Evolutionary conservation across 805 yeast genomes (phyloP).

Genomic region (Soucietia sequanensis): DNA sequence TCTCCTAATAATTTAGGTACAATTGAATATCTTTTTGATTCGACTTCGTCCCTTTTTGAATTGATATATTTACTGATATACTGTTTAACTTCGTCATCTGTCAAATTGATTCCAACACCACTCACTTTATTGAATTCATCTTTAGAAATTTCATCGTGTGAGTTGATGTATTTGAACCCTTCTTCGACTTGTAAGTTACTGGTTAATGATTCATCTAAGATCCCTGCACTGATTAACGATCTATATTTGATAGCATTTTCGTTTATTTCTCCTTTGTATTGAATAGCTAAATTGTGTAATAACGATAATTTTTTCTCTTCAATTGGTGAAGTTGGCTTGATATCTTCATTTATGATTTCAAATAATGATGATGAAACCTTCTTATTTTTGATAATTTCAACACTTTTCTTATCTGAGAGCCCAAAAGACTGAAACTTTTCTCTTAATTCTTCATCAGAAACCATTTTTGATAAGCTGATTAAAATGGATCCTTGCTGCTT

Average conservation of each 20-base stretch:
- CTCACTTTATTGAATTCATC: conserved; percentile 56
- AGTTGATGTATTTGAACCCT: conserved; percentile 71
- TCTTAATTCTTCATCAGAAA: conserved; percentile 29
- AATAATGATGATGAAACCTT: conserved; percentile 74
- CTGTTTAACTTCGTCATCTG: conserved; percentile 60
- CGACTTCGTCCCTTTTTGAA: conserved; percentile 57
- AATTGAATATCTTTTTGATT: conserved; percentile 71
- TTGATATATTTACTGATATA: conserved; percentile 61
- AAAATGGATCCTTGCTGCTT: conserved; percentile 1
- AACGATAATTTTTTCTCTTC: conserved; percentile 63
- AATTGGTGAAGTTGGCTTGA: conserved; percentile 26
- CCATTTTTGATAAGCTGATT: no score
- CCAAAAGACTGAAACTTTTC: conserved; percentile 51
- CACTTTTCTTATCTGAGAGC: conserved; percentile 68
- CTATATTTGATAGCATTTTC: conserved; percentile 37
- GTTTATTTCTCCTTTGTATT: conserved; percentile 51
- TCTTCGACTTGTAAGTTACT: conserved; percentile 76
- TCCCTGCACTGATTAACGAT: conserved; percentile 54
- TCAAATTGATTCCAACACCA: conserved; percentile 79
- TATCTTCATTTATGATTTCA: conserved; percentile 50
- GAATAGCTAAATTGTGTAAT: conserved; percentile 75
- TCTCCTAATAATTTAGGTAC: conserved; percentile 78
- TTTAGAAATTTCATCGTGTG: conserved; percentile 32
- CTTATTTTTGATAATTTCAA: conserved; percentile 81
- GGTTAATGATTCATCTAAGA: conserved; percentile 61